A percentile compares a stretch with the other conserved stretches of the same genome.
Evolutionary conservation across 1,284 basidiomycete species (phyloP).

Genomic region (Sanghuangporus sanghuang): DNA sequence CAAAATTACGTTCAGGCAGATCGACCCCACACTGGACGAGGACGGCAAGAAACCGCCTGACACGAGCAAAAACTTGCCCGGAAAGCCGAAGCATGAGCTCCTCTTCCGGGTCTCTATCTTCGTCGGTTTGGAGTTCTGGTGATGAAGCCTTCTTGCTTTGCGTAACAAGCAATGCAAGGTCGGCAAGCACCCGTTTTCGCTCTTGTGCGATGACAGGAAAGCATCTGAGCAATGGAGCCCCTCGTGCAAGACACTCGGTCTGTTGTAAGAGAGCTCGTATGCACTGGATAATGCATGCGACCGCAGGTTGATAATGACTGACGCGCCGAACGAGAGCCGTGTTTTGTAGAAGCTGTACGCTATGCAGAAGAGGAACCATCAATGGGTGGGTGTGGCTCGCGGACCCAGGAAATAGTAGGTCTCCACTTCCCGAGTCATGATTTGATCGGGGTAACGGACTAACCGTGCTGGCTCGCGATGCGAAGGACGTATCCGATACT

Average conservation of each 20-base stretch:
- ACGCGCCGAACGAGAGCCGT: conserved; percentile 74
- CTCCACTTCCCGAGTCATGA: conserved; percentile 4
- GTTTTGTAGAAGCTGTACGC: conserved; percentile 79
- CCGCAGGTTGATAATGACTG: conserved; percentile 80
- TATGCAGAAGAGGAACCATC: conserved; percentile 78
- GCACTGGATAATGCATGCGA: conserved; percentile 89
- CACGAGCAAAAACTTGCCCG: conserved; percentile 69
- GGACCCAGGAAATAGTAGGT: conserved; percentile 8
- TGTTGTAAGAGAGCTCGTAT: conserved; percentile 86
- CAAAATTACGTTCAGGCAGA: conserved; percentile 45
- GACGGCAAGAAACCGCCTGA: conserved; percentile 65
- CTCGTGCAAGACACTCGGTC: conserved; percentile 83
- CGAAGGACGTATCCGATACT: conserved; percentile 11
- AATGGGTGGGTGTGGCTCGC: conserved; percentile 41
- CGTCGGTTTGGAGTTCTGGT: conserved; percentile 44
- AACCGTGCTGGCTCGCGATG: conserved; percentile 10
- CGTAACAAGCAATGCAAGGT: conserved; percentile 80
- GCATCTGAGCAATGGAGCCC: conserved; percentile 66
- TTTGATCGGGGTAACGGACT: neutral
- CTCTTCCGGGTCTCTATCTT: conserved; percentile 51
- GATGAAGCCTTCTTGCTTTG: conserved; percentile 75
- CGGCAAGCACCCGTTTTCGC: conserved; percentile 78
- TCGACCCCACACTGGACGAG: conserved; percentile 78
- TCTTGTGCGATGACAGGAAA: conserved; percentile 70
- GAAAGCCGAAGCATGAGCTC: conserved; percentile 70